A percentile compares a stretch with the other conserved stretches of the same genome.
phyloP scores from a whole-genome alignment of 2,329 filamentous ascomycete species.

The Clonostachys solani region DNA sequence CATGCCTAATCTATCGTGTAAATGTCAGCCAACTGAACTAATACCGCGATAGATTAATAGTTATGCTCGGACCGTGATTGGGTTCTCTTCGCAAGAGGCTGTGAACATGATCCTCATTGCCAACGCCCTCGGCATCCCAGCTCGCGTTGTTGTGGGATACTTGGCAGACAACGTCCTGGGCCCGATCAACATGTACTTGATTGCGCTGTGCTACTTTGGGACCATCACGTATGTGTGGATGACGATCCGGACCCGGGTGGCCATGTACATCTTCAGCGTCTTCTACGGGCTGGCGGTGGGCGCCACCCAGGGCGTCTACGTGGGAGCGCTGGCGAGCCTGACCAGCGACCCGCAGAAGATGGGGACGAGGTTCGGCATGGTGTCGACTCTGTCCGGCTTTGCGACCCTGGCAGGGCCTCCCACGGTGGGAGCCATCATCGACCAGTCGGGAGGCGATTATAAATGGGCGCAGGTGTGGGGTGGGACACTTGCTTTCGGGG shows the following conservation, averaged over 20 bases:
- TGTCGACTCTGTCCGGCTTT: constrained; percentile 33
- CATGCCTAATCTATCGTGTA: background rate
- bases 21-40: background rate
- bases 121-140: constrained; percentile 50
- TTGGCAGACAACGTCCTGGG: constrained; percentile 49
- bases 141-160: constrained; percentile 47
- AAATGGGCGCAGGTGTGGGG: constrained; percentile 42
- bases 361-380: constrained; percentile 41
- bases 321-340: constrained; percentile 32
- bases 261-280: constrained; percentile 37
- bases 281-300: constrained; percentile 39
- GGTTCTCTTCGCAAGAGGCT: constrained; percentile 41
- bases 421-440: constrained; percentile 38
- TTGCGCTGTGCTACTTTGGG: constrained; percentile 36
- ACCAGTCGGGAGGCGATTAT: constrained; percentile 29
- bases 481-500: constrained; percentile 30
- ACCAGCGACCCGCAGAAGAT: constrained; percentile 36
- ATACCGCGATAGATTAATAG: constrained; percentile 30
- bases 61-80: constrained; percentile 34
- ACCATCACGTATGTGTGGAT: constrained; percentile 52
- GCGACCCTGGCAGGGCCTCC: constrained; percentile 38
- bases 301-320: constrained; percentile 34
- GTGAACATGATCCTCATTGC: constrained; percentile 52
- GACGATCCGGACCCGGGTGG: constrained; percentile 32
- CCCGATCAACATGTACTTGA: constrained; percentile 49